These are phyloP conservation scores for Cordyceps tenuipes DNA, from an alignment of 2,329 filamentous ascomycete species.

Conservation along the genomic window DNA sequence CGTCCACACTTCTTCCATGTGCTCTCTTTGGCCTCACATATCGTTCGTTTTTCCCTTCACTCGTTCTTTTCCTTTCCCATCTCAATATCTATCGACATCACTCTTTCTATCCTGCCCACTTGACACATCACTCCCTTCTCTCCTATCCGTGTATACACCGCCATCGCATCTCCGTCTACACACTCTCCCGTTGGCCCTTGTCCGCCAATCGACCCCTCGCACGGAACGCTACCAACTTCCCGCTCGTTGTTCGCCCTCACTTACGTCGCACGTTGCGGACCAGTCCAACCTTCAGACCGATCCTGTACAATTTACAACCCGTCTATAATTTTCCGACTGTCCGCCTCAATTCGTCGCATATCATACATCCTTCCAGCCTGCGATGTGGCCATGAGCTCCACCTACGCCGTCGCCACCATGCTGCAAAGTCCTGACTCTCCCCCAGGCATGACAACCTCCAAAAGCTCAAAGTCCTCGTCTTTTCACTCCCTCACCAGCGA, in stretches of 20 bases:
- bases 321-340: background rate
- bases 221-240: background rate
- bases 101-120: background rate
- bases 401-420: slow-evolving; percentile 22
- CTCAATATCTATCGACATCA: background rate
- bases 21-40: background rate
- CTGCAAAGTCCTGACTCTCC: slow-evolving; percentile 28
- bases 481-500: slow-evolving; percentile 73
- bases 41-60: background rate
- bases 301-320: background rate
- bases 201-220: slow-evolving; percentile 4
- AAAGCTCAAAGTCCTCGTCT: slow-evolving; percentile 86
- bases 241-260: background rate
- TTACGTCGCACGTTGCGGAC: background rate
- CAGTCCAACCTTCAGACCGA: background rate
- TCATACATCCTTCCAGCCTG: slow-evolving; percentile 1
- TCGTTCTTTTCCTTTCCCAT: background rate
- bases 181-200: background rate
- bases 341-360: background rate
- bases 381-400: slow-evolving; percentile 30
- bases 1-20: background rate
- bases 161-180: background rate
- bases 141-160: background rate
- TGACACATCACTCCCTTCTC: background rate
- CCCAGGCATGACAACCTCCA: slow-evolving; percentile 66